A percentile compares a stretch with the other conserved stretches of the same genome.
Conservation (phyloP, 2,329 filamentous ascomycete genomes). For the Incumbomyces delicatus region DNA sequence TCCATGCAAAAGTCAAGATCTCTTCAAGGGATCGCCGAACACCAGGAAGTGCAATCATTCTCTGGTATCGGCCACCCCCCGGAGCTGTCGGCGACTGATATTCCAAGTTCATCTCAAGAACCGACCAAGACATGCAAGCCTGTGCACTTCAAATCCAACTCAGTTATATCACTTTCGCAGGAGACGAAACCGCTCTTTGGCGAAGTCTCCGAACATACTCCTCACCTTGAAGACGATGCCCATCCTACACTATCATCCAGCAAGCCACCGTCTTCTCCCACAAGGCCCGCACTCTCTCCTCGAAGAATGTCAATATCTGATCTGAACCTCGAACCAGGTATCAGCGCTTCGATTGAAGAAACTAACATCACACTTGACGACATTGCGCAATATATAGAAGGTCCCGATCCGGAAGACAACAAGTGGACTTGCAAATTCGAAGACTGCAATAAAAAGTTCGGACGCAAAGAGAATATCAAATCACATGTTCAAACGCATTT, state of each 20-base stretch:
- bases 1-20: slow-evolving; percentile 39
- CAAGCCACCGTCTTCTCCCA: slow-evolving; percentile 20
- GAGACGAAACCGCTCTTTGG: slow-evolving; percentile 11
- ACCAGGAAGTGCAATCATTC: slow-evolving; percentile 49
- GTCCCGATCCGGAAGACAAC: slow-evolving; percentile 61
- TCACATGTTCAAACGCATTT: slow-evolving; percentile 97
- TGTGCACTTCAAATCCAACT: slow-evolving; percentile 11
- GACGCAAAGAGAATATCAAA: slow-evolving; percentile 94
- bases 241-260: slow-evolving; percentile 17
- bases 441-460: slow-evolving; percentile 79
- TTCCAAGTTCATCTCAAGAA: slow-evolving; percentile 22
- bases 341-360: slow-evolving; percentile 56
- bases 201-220: slow-evolving; percentile 5
- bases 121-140: slow-evolving; percentile 5
- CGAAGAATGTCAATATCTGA: slow-evolving; percentile 38
- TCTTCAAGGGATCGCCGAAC: slow-evolving; percentile 47
- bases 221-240: slow-evolving; percentile 11
- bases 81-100: slow-evolving; percentile 41
- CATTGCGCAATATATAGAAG: slow-evolving; percentile 63
- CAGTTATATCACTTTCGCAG: not conserved
- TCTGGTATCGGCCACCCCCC: slow-evolving; percentile 51
- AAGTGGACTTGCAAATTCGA: slow-evolving; percentile 71
- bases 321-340: slow-evolving; percentile 43
- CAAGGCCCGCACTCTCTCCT: slow-evolving; percentile 31
- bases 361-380: slow-evolving; percentile 85